Conservation (phyloP, 495 filamentous ascomycete species). For the Clavariopsis aquatica region DNA sequence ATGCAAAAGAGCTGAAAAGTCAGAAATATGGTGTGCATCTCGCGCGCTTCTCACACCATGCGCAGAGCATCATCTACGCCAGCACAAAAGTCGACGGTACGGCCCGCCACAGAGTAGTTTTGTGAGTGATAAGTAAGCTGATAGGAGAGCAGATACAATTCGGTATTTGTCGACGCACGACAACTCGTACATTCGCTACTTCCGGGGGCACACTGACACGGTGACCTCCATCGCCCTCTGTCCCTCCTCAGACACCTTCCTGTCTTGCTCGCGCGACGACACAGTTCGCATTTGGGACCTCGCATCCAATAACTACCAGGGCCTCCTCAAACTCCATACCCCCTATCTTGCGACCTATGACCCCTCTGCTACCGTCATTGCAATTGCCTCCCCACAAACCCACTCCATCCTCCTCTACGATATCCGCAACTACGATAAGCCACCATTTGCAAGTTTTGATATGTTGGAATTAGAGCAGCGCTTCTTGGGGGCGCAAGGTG, state of each 20-base stretch:
- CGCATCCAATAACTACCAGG: conserved; percentile 68
- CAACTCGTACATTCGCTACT: conserved; percentile 93
- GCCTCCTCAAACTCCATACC: conserved; percentile 70
- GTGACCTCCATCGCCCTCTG: conserved; percentile 79
- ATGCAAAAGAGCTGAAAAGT: conserved; percentile 78
- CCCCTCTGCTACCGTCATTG: conserved; percentile 84
- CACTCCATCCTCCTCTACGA: conserved; percentile 86
- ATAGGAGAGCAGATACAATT: conserved; percentile 64
- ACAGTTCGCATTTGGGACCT: conserved; percentile 88
- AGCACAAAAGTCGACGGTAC: conserved; percentile 88
- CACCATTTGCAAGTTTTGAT: conserved; percentile 85
- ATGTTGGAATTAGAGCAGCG: conserved; percentile 61
- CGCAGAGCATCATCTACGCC: conserved; percentile 86
- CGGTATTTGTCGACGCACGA: conserved; percentile 92
- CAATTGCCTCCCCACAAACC: conserved; percentile 77
- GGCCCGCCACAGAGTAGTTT: neutral
- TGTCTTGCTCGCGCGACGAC: conserved; percentile 86
- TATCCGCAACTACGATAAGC: conserved; percentile 85
- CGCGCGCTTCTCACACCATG: conserved; percentile 89
- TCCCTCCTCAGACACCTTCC: conserved; percentile 79
- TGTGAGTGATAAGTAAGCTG: neutral
- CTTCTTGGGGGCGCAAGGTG: conserved; percentile 52
- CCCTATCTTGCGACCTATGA: conserved; percentile 88
- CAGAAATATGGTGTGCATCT: conserved; percentile 96
- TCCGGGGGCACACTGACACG: conserved; percentile 77